Conservation (phyloP, 2,329 filamentous ascomycete species). For the Chrysoporthe puriensis region DNA sequence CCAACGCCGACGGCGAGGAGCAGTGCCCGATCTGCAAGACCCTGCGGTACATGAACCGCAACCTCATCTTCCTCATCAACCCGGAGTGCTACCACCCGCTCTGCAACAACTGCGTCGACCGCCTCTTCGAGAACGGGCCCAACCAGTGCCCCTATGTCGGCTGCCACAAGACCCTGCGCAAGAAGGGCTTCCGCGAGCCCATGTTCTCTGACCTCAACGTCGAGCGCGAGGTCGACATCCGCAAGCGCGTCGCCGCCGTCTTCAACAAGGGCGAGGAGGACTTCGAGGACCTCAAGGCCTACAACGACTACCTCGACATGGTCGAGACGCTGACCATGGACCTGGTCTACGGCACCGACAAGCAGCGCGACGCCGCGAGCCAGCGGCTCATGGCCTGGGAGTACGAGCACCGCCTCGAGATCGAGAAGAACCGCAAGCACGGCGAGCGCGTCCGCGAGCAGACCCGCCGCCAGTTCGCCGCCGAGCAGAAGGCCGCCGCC, state of each 20-base stretch:
- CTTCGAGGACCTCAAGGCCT: conserved; percentile 81
- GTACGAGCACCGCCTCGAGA: conserved; percentile 70
- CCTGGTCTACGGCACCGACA: conserved; percentile 72
- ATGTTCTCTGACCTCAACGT: conserved; percentile 88
- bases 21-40: conserved; percentile 97
- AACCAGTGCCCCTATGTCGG: conserved; percentile 90
- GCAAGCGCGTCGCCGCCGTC: conserved; percentile 74
- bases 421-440: conserved; percentile 61
- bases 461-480: conserved; percentile 58
- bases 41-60: conserved; percentile 89
- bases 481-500: conserved; percentile 69
- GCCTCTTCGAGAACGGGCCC: conserved; percentile 89
- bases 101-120: conserved; percentile 94
- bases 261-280: conserved; percentile 92
- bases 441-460: conserved; percentile 59
- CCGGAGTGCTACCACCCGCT: conserved; percentile 99
- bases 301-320: conserved; percentile 92
- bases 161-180: conserved; percentile 84
- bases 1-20: conserved; percentile 56
- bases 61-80: conserved; percentile 95
- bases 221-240: conserved; percentile 92
- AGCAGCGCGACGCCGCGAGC: conserved; percentile 51
- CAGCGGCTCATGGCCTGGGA: conserved; percentile 69
- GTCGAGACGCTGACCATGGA: conserved; percentile 92
- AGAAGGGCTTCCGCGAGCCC: conserved; percentile 80